Evolutionary conservation across 768 basidiomycete species (phyloP), one percentile per base, ranked within the genome.

Genomic region (Mycena alexandri): DNA sequence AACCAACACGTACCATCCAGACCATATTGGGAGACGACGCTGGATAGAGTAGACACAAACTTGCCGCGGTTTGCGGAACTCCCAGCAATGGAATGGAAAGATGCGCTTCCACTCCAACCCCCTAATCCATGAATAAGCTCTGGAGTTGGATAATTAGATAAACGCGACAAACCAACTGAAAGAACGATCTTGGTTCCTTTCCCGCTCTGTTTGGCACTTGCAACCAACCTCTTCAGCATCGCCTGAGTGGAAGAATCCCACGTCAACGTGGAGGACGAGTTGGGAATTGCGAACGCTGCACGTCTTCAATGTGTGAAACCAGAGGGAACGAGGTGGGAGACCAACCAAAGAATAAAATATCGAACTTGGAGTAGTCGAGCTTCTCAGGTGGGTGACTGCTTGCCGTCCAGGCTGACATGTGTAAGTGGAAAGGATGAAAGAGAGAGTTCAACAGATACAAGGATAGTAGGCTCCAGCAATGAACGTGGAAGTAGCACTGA

Each of bases 91-190:
- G 82, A 77, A 11, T 86, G 88, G 75, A 88, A 90, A 74, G 80
- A 83, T 43, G 73, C 71, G 61, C 80, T 80, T 51, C 86, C 88
- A 11, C 80, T 81, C 88, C 87, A 89, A 3, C 88, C 88, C 41
- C 80, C 78, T 77, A 34, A 44, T 21, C 33, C 44, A 25, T 14
- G 2, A 44, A 44, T 68, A 16, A 57, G 60, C 21, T 33, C 36
- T 19, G 22, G 22, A 3, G 3, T 5, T 1, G 19, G 24, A 12
- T 13, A 42, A 52, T 13, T 10, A 6, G 11, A 47, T 29, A 5
- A 24, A 21, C 7, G 42, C 2, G 33, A 65, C 48, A 43, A 47
- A 65, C 63, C 63, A 17, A 65, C 56, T 24, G 63, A 65, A 22
- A 65, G 33, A 44, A 65, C 63, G 17, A 65, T 44, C 54, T 58